Evolutionary conservation across 1,139 yeast genomes (phyloP).

Genomic region (Yamadazyma mexicana): DNA sequence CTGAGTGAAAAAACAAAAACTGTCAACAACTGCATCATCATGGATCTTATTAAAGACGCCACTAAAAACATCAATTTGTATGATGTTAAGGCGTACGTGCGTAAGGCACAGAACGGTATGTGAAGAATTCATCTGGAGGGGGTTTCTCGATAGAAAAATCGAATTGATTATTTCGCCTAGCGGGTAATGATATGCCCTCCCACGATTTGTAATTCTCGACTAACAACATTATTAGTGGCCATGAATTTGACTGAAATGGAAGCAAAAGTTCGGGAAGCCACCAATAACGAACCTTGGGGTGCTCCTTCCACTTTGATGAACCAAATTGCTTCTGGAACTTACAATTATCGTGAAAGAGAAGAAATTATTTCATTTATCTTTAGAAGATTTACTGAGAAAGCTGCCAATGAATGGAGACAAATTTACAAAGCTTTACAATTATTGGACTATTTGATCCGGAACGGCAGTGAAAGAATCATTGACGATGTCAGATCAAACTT

Average conservation of each 20-base stretch:
- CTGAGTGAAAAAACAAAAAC: slow-evolving; percentile 1
- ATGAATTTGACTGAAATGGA: slow-evolving; percentile 95
- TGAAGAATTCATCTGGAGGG: too few species aligned
- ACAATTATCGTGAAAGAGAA: slow-evolving; percentile 79
- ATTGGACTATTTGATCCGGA: slow-evolving; percentile 84
- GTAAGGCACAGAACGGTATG: slow-evolving; percentile 92
- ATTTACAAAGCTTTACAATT: slow-evolving; percentile 91
- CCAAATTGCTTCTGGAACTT: slow-evolving; percentile 93
- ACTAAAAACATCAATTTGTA: slow-evolving; percentile 82
- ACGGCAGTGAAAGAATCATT: slow-evolving; percentile 92
- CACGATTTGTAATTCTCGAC: slow-evolving; percentile 1
- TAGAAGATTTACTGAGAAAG: slow-evolving; percentile 87
- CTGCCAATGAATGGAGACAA: slow-evolving; percentile 98
- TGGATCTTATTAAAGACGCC: slow-evolving; percentile 71
- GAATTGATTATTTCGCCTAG: not conserved
- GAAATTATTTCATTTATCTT: slow-evolving; percentile 72
- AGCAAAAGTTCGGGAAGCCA: slow-evolving; percentile 94
- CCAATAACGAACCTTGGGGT: slow-evolving; percentile 99
- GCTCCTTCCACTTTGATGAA: slow-evolving; percentile 90
- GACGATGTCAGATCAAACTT: slow-evolving; percentile 90
- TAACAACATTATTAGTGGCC: slow-evolving; percentile 49
- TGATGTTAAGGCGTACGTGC: slow-evolving; percentile 96
- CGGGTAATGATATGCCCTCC: too few species aligned
- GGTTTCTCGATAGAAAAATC: too few species aligned
- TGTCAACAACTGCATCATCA: slow-evolving; percentile 22